Conservation (phyloP, 2,329 filamentous ascomycete species). For the Fusarium sp. region DNA sequence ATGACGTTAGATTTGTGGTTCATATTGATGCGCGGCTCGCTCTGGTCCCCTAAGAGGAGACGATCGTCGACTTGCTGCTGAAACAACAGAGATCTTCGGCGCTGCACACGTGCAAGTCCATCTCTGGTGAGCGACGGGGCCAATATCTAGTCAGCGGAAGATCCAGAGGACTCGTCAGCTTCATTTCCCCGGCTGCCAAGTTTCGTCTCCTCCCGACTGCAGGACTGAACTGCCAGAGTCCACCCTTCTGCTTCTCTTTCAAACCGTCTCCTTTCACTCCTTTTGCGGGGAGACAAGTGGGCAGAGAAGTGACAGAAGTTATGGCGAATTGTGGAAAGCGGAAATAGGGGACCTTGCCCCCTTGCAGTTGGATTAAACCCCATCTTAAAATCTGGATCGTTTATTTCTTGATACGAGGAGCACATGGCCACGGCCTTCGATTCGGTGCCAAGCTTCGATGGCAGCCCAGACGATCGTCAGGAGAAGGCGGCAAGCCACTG, state of each 20-base stretch:
- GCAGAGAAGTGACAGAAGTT: background rate
- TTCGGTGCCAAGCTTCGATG: slow-evolving; percentile 33
- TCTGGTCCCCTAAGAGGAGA: slow-evolving; percentile 27
- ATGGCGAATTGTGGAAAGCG: slow-evolving; percentile 4
- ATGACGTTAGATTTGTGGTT: slow-evolving; percentile 29
- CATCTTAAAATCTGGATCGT: slow-evolving; percentile 8
- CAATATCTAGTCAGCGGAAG: slow-evolving; percentile 31
- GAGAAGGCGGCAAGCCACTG: slow-evolving; percentile 41
- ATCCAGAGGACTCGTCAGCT: slow-evolving; percentile 28
- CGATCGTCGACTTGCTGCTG: slow-evolving; percentile 33
- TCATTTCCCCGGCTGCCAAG: slow-evolving; percentile 35
- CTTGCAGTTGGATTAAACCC: slow-evolving; percentile 1
- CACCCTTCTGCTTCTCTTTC: background rate
- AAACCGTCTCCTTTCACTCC: slow-evolving; percentile 18
- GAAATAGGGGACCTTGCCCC: slow-evolving; percentile 11
- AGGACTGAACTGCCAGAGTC: background rate
- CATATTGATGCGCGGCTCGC: slow-evolving; percentile 15
- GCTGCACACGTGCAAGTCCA: slow-evolving; percentile 21
- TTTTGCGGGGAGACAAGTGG: slow-evolving; percentile 33
- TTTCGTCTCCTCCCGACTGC: background rate
- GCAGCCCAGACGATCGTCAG: slow-evolving; percentile 38
- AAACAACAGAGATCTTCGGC: slow-evolving; percentile 31
- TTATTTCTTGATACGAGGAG: slow-evolving; percentile 29
- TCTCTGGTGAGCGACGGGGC: slow-evolving; percentile 21
- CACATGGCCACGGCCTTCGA: slow-evolving; percentile 11